These are phyloP conservation scores for Phoma herbarum DNA, from an alignment of 2,329 filamentous ascomycete species.

Conservation along the genomic window DNA sequence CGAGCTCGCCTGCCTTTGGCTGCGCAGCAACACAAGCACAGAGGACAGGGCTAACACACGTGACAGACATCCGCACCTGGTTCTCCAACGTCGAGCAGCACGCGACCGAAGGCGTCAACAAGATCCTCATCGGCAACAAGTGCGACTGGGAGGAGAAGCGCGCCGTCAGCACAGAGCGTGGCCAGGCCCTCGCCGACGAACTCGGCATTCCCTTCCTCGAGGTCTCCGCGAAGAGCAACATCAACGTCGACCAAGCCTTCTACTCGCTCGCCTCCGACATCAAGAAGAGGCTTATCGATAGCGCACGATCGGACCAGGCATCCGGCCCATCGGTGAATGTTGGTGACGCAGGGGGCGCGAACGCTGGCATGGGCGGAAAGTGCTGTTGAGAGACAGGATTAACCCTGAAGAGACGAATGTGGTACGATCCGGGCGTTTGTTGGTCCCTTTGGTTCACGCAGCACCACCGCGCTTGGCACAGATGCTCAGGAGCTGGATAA, in stretches of 20 bases:
- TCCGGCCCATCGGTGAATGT: constrained; percentile 46
- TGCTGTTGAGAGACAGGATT: constrained; percentile 44
- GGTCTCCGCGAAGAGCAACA: constrained; percentile 98
- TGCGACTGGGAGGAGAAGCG: constrained; percentile 99
- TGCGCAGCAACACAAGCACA: background rate
- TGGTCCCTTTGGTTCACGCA: constrained; percentile 2
- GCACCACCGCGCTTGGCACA: constrained; percentile 3
- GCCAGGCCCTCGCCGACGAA: constrained; percentile 92
- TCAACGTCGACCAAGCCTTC: constrained; percentile 99
- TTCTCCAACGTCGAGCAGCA: constrained; percentile 99
- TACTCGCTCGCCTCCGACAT: constrained; percentile 95
- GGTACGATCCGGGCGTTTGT: constrained; percentile 5
- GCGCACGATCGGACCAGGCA: constrained; percentile 73
- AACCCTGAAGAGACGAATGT: background rate
- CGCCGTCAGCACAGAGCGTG: constrained; percentile 89
- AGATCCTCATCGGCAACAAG: constrained; percentile 99
- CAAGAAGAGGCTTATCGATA: constrained; percentile 98
- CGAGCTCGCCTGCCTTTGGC: background rate
- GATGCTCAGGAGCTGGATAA: background rate
- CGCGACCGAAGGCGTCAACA: constrained; percentile 98
- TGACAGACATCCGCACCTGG: constrained; percentile 95
- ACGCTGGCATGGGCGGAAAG: constrained; percentile 49
- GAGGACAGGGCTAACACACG: constrained; percentile 24
- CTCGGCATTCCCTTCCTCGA: constrained; percentile 98
- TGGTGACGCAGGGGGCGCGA: constrained; percentile 36